Conservation (phyloP, 345 rosid genomes). For the Viola odorata region DNA sequence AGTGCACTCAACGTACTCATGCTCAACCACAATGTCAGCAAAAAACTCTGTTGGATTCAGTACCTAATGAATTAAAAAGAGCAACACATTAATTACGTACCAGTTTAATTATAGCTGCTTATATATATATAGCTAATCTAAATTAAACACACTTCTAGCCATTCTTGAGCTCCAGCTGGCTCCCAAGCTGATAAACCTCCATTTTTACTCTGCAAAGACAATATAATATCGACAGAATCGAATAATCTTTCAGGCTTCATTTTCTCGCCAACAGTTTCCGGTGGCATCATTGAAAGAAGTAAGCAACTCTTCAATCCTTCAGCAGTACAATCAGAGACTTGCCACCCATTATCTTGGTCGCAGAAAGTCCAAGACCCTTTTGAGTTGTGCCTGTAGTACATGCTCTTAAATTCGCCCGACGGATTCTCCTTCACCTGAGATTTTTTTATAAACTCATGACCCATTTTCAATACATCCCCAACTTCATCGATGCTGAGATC, state of each 20-base stretch:
- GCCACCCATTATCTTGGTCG: no score
- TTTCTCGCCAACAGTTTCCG: conserved; percentile 54
- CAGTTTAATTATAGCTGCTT: no score
- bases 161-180: conserved; percentile 25
- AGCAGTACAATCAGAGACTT: no score
- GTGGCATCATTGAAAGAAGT: conserved; percentile 60
- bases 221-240: conserved; percentile 52
- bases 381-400: no score
- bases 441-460: no score
- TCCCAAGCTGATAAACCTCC: conserved; percentile 42
- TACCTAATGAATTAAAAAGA: conserved; percentile 20
- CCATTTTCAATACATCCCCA: no score
- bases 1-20: conserved; percentile 37
- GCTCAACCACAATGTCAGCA: conserved; percentile 21
- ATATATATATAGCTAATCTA: no score
- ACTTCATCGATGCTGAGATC: no score
- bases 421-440: no score
- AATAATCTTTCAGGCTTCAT: conserved; percentile 44
- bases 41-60: conserved; percentile 41
- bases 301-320: conserved; percentile 67
- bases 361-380: no score
- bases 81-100: neutral
- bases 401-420: no score
- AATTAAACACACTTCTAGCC: conserved; percentile 23
- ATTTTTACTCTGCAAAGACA: conserved; percentile 48